A percentile compares a stretch with the other conserved stretches of the same genome.
These are phyloP conservation scores for Coemansia sp. DNA, from an alignment of 192 early-diverging fungal genomes.

Conservation along the genomic window DNA sequence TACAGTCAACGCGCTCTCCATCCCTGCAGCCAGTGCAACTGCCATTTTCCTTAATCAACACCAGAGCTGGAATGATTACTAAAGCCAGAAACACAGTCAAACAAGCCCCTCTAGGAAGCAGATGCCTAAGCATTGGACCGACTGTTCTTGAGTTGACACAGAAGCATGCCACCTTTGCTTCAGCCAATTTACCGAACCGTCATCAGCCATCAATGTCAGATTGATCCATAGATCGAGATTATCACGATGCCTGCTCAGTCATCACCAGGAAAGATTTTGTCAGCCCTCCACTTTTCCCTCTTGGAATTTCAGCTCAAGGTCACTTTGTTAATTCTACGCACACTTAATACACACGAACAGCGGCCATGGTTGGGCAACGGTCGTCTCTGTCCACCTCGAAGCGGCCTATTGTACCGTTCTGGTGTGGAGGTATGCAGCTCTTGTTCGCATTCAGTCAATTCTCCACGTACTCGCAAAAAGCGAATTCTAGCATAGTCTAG, in stretches of 20 bases:
- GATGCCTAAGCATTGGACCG: neutral
- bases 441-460: neutral
- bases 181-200: neutral
- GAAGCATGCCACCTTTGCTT: neutral
- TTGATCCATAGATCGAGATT: neutral
- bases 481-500: neutral
- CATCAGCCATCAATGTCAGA: neutral
- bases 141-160: too few species aligned
- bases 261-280: neutral
- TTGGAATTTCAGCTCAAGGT: neutral
- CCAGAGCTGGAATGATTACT: neutral
- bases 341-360: neutral
- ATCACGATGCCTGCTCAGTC: neutral
- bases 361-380: conserved; percentile 5
- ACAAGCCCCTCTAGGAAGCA: too few species aligned
- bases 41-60: neutral
- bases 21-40: too few species aligned
- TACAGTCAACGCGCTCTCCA: neutral
- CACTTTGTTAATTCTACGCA: neutral
- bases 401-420: conserved; percentile 43
- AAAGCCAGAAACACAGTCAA: too few species aligned
- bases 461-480: neutral
- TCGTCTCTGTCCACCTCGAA: neutral
- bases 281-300: neutral
- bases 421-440: conserved; percentile 45